phyloP scores from a whole-genome alignment of 306 rosid species.

The Prunus armeniaca region DNA sequence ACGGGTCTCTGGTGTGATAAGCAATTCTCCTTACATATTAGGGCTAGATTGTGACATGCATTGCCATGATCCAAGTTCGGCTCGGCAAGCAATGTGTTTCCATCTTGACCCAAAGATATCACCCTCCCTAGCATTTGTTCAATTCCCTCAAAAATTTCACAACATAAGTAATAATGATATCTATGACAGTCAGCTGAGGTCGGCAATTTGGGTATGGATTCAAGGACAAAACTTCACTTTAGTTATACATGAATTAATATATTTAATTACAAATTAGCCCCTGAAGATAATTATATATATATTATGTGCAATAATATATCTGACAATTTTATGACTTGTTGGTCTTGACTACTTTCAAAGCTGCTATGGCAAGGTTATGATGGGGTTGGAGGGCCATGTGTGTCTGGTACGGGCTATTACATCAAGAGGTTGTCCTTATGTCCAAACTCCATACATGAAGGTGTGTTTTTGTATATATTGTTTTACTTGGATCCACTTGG shows the following conservation, averaged over 20 bases:
- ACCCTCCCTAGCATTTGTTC: constrained; percentile 55
- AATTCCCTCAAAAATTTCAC: constrained; percentile 63
- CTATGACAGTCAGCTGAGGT: constrained; percentile 56
- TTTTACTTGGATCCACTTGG: too few relatives aligned
- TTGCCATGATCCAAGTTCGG: constrained; percentile 66
- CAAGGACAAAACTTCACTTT: not conserved
- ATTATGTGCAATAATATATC: not conserved
- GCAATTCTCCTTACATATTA: constrained; percentile 64
- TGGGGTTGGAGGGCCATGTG: constrained; percentile 58
- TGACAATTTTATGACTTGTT: not conserved
- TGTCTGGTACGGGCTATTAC: constrained; percentile 60
- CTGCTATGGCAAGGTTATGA: constrained; percentile 48
- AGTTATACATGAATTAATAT: not conserved
- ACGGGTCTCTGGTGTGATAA: constrained; percentile 62
- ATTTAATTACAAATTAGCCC: too few relatives aligned
- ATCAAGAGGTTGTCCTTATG: constrained; percentile 47
- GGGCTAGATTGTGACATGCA: constrained; percentile 79
- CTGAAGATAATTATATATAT: not conserved
- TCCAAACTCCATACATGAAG: constrained; percentile 18
- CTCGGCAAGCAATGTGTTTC: constrained; percentile 66
- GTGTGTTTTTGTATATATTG: not conserved
- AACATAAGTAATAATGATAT: constrained; percentile 53
- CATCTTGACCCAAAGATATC: constrained; percentile 66
- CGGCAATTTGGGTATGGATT: constrained; percentile 27
- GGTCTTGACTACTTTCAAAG: constrained; percentile 11